Conservation (phyloP, 2,329 filamentous ascomycete genomes). For the Monilinia fructicola region DNA sequence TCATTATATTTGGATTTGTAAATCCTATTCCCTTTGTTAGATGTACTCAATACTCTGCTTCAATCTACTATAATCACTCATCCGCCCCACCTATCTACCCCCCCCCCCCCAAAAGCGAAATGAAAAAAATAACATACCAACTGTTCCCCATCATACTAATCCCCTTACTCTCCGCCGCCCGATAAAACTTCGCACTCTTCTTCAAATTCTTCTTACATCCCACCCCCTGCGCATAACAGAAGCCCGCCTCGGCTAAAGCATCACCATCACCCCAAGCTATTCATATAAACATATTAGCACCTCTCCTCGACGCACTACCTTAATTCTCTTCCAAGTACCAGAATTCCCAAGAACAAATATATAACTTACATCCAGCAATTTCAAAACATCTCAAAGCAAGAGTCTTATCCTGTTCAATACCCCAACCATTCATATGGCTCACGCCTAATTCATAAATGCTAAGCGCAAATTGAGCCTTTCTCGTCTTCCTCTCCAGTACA, state of each 20-base stretch:
- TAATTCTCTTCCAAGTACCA: neutral
- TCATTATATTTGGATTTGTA: conserved; percentile 93
- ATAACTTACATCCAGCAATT: conserved; percentile 75
- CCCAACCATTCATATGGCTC: conserved; percentile 98
- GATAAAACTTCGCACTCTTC: conserved; percentile 88
- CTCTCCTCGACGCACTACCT: neutral
- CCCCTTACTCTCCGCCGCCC: conserved; percentile 85
- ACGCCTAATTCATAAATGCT: conserved; percentile 96
- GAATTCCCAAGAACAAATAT: neutral
- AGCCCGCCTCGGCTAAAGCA: conserved; percentile 89
- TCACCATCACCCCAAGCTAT: conserved; percentile 90
- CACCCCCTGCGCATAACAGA: conserved; percentile 90
- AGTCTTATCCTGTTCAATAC: conserved; percentile 86
- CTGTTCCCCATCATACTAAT: conserved; percentile 98
- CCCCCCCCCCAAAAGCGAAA: neutral
- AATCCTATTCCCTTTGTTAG: conserved; percentile 61
- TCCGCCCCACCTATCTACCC: neutral
- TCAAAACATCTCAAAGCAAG: conserved; percentile 92
- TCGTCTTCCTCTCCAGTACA: conserved; percentile 70
- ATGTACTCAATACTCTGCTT: conserved; percentile 1
- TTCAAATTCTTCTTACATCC: conserved; percentile 96
- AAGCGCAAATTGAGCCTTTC: conserved; percentile 89
- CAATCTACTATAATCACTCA: neutral
- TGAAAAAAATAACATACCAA: conserved; percentile 64
- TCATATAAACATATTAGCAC: neutral